Evolutionary conservation across 2,329 filamentous ascomycete genomes (phyloP), one percentile per base, ranked within the genome.

Genomic region (Neocucurbitaria cava): DNA sequence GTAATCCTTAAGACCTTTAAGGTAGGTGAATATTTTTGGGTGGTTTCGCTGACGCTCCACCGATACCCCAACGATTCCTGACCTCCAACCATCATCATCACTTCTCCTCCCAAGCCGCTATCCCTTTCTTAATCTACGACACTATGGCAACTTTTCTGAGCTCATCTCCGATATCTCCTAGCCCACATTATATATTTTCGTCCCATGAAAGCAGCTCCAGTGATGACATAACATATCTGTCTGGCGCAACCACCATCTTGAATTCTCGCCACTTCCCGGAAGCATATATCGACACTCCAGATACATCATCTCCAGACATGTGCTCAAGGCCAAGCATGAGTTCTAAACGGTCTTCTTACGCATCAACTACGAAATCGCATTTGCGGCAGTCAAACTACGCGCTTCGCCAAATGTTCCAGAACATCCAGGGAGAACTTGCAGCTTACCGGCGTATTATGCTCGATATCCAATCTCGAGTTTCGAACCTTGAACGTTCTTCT

Each of bases 321-420:
- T 28, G 39, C 2, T 38, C 33, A 2, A 54, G 53, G 36, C 21
- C 18, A 3, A 49, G 49, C 24, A 38, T 46, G 0, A 55, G 38
- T 44, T 66, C 68, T 8, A 68, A 62, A 11, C 61, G 65, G 3
- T 57, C 56, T 13, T 72, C 69, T 1, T 54, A 59, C 18, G 36
- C 54, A 3, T 68, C 68, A 3, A 68, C 66, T 0, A 72, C 64
- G 9, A 70, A 71, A 38, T 64, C 66, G 5, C 54, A 62, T 18
- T 56, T 72, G 1, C 61, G 64, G 15, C 59, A 67, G 13, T 65
- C 64, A 9, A 72, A 72, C 30, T 52, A 63, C 5, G 49, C 62
- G n/a, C 49, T 72, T 9, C 53, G 69, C 13, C 66, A 67, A 21
- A 72, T 70, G 58, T 55, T 73, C 2, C 66, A 70, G 35, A 67